Evolutionary conservation across 371 early-diverging fungal species (phyloP).

Genomic region (Mortierella sp.): DNA sequence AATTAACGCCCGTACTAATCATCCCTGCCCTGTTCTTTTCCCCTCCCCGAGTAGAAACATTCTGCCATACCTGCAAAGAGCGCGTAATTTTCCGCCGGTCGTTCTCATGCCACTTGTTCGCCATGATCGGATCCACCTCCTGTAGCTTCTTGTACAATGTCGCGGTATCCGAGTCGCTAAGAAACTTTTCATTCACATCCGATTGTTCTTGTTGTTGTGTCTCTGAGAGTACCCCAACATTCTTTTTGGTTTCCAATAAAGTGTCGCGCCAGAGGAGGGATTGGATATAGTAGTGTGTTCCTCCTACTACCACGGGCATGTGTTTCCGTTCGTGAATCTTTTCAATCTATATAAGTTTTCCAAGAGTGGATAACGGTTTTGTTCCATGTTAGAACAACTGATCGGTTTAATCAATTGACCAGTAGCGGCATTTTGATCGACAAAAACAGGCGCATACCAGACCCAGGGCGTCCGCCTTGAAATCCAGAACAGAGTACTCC

Average conservation of each 20-base stretch:
- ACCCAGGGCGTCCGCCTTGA: constrained; percentile 81
- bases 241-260: constrained; percentile 63
- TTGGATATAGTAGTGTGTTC: constrained; percentile 97
- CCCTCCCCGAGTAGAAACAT: neutral
- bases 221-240: constrained; percentile 35
- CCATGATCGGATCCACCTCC: constrained; percentile 90
- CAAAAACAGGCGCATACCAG: constrained; percentile 61
- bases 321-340: constrained; percentile 76
- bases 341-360: constrained; percentile 74
- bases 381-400: too few relatives aligned
- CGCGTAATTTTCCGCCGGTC: constrained; percentile 90
- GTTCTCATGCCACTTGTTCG: constrained; percentile 92
- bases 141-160: constrained; percentile 74
- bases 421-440: neutral
- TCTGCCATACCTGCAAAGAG: constrained; percentile 75
- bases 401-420: neutral
- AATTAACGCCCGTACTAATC: neutral
- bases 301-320: constrained; percentile 94
- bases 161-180: constrained; percentile 59
- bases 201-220: constrained; percentile 26
- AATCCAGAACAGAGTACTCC: constrained; percentile 92
- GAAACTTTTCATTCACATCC: constrained; percentile 51
- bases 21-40: neutral
- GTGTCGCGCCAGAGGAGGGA: constrained; percentile 86
- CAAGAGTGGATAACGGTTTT: neutral